Evolutionary conservation across 345 rosid species (phyloP), one percentile per base, ranked within the genome.

Genomic region (Kandelia obovata): DNA sequence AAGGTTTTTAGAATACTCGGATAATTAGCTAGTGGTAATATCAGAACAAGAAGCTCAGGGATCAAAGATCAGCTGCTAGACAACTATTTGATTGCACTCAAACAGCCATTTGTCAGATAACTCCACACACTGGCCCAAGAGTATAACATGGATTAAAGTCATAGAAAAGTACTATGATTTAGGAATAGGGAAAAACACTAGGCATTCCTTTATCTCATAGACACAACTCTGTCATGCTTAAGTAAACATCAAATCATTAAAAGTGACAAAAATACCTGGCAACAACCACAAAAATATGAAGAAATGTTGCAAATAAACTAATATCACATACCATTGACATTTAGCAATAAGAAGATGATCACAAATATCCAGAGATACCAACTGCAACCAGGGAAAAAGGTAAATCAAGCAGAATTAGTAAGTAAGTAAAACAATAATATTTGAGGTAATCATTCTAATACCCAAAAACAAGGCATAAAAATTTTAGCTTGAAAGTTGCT

Each of bases 321-420:
- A 26, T 19, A 30, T 49, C 53, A 37, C 84, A 62, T 88, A 95
- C 99, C 97, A 53, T 86, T 74, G 59, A 91, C 80, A 80, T 95
- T 92, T 58, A 91, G 85, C 75, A 89, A 59, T 87, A 95, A 83
- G 88, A 95, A 95, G 73, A 92, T 46, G 75, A 95, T 83, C 47
- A 91, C 93, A 26, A 91, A 92, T 74, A 87, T 69, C 99, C 97
- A 95, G 56, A 95, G 97, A 79, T 87, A 92, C 99, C 99, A 95
- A 76, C 99, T 90, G 91, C 85, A 86, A 61, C 57, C 69, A 73
- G 43, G 61, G 19, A 67, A 66, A 23, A 32, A 23, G 69, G 55
- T 57, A 28, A 71, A 63, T 62, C 37, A 71, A 37, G 32, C 46
- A 53, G 39, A 57, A 79, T 66, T 27, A 75, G 69, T 32, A 69